These are phyloP conservation scores for Ogataea nitratoaversa DNA, from an alignment of 805 yeast genomes.

Conservation along the genomic window DNA sequence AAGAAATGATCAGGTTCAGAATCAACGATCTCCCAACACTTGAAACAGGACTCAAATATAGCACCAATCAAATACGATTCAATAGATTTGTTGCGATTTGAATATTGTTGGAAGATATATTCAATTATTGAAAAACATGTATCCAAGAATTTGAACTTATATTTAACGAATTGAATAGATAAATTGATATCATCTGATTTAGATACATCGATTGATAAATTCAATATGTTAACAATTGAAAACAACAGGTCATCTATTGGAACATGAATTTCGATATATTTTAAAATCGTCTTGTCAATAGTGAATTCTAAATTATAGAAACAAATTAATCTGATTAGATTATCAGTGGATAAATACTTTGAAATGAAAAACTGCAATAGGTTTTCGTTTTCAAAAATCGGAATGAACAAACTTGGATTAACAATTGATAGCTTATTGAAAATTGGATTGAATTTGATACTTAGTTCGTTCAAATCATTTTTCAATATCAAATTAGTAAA, in stretches of 20 bases:
- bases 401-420: constrained; percentile 20
- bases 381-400: constrained; percentile 15
- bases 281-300: constrained; percentile 3
- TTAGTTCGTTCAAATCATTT: constrained; percentile 2
- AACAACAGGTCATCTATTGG: constrained; percentile 23
- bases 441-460: constrained; percentile 19
- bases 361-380: constrained; percentile 10
- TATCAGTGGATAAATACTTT: constrained; percentile 23
- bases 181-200: constrained; percentile 24
- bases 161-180: constrained; percentile 29
- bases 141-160: constrained; percentile 19
- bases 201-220: constrained; percentile 23
- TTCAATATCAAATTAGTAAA: constrained; percentile 3
- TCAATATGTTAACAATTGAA: constrained; percentile 19
- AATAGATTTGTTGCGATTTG: background rate
- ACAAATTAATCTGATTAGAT: constrained; percentile 25
- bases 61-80: constrained; percentile 17
- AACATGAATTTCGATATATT: constrained; percentile 9
- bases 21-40: constrained; percentile 20
- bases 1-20: constrained; percentile 9
- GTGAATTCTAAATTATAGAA: constrained; percentile 8
- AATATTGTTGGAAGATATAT: background rate
- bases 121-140: constrained; percentile 16
- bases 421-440: constrained; percentile 21
- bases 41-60: constrained; percentile 22